phyloP scores from a whole-genome alignment of 768 basidiomycete genomes.

The Phanerodontia chrysosporium region DNA sequence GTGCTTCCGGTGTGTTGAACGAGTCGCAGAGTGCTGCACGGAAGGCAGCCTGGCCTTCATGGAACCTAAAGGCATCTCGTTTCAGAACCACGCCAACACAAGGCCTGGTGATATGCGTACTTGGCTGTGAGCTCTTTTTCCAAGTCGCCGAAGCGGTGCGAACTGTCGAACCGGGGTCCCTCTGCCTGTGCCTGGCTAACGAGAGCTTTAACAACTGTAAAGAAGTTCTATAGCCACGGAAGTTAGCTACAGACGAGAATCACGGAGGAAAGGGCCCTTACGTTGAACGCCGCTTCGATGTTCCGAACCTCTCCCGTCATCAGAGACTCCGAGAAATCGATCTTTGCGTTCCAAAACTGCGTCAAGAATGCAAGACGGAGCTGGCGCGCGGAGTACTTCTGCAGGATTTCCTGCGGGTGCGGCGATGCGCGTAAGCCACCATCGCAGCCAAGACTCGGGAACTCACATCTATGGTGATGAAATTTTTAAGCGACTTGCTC shows the following conservation, averaged over 20 bases:
- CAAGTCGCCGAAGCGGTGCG: conserved; percentile 57
- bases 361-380: conserved; percentile 87
- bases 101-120: conserved; percentile 34
- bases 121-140: conserved; percentile 67
- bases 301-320: conserved; percentile 88
- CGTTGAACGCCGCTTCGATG: conserved; percentile 82
- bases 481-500: conserved; percentile 99
- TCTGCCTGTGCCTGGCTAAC: conserved; percentile 51
- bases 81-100: conserved; percentile 9
- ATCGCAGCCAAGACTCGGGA: neutral
- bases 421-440: neutral
- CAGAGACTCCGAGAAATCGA: conserved; percentile 89
- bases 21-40: conserved; percentile 90
- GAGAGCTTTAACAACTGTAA: conserved; percentile 81
- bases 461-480: conserved; percentile 90
- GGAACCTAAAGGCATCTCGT: conserved; percentile 47
- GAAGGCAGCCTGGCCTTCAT: conserved; percentile 73
- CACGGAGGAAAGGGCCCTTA: conserved; percentile 33
- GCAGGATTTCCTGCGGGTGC: conserved; percentile 69
- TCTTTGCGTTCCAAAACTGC: conserved; percentile 87
- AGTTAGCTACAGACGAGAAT: neutral
- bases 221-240: conserved; percentile 73
- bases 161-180: conserved; percentile 48
- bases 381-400: conserved; percentile 80
- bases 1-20: conserved; percentile 88